These are phyloP conservation scores for Poterioochromonas sp. DNA, from an alignment of 352 stramenopile genomes.

Conservation along the genomic window DNA sequence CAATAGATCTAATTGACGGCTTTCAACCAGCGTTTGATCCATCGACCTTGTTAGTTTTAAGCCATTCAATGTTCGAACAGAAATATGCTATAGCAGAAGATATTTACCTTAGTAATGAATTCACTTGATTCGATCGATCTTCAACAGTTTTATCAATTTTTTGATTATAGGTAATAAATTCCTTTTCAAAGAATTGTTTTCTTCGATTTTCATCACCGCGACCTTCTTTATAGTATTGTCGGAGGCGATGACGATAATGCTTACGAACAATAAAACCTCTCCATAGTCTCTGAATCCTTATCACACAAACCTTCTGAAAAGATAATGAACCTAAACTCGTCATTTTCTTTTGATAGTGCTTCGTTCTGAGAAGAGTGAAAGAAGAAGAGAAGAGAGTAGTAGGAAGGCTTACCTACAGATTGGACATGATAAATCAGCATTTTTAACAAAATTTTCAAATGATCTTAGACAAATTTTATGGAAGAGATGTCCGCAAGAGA, in stretches of 20 bases:
- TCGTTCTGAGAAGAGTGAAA: neutral
- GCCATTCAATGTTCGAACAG: neutral
- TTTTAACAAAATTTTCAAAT: conserved; percentile 19
- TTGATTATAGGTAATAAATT: neutral
- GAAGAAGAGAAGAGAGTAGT: neutral
- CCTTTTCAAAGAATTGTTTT: neutral
- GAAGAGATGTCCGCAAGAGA: conserved; percentile 15
- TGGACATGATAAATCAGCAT: neutral
- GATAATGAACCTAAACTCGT: neutral
- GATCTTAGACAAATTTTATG: conserved; percentile 17
- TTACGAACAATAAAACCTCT: neutral
- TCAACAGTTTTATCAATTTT: neutral
- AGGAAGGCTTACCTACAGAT: conserved; percentile 7
- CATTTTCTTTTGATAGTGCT: conserved; percentile 24
- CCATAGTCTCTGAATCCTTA: neutral
- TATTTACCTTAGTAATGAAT: neutral
- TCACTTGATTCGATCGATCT: neutral
- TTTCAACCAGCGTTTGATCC: neutral
- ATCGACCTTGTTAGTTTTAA: neutral
- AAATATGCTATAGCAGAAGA: too few species aligned
- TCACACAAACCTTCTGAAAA: neutral
- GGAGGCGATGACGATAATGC: neutral
- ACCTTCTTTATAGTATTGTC: neutral
- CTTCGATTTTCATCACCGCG: neutral
- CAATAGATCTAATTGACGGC: neutral